Evolutionary conservation across 2,329 filamentous ascomycete species (phyloP), one percentile per base, ranked within the genome.

Genomic region (Aspergillus sp.): DNA sequence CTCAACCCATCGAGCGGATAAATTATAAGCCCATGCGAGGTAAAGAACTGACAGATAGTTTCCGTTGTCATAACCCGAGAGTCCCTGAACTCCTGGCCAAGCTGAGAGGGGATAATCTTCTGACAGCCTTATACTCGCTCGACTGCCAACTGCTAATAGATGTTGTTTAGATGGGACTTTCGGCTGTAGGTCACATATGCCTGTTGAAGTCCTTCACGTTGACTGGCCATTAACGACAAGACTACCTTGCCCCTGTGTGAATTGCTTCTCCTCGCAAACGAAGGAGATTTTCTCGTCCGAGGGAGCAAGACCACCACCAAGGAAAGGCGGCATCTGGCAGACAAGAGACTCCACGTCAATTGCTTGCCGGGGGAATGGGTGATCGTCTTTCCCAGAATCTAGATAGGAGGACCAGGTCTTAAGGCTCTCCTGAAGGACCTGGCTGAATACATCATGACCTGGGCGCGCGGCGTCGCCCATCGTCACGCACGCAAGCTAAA

Each of bases 1-100:
- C 54, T 70, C 66, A 50, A 59, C 64, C 66, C 64, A 71, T 55
- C 62, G 55, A 49, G 61, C 64, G 50, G 65, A 70, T 29, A 68
- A 20, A 2, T 71, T 65, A 61, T 69, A 68, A 9, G 67, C 64
- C 65, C 67, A 71, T 49, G 67, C 67, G 20, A 70, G 39, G 36
- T 61, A 66, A 14, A 71, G 56, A 1, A 67, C 56, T 3, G 61
- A 36, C 2, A 70, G 9, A 54, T 71, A 63, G 39, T 69, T 71
- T 6, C 62, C 64, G 10, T 65, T 42, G 22, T 69, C 67, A 39
- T 66, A 65, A 10, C 56, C 55, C 12, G 56, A 14, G 4, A 68
- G 55, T 6, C 63, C 65, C 24, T 65, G 49, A 18, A 66, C 62
- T 4, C 60, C 56, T 6, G 66, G 67, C 64, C 65, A 68, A 7